Evolutionary conservation across 768 basidiomycete genomes (phyloP), one percentile per base, ranked within the genome.

Genomic region (Trametes villosa): DNA sequence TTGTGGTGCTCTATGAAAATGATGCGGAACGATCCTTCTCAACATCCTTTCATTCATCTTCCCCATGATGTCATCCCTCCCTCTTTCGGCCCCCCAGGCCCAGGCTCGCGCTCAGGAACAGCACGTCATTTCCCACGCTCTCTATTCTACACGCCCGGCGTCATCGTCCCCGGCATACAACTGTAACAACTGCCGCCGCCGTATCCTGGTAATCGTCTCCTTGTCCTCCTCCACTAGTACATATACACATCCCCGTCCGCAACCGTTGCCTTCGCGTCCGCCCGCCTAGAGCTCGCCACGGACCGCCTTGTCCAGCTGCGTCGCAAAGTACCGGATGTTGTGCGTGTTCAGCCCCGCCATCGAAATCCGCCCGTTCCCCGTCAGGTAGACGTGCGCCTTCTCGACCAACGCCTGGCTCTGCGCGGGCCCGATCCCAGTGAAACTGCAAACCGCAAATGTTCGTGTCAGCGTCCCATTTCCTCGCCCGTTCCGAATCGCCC

Each of bases 261-360:
- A 26, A 44, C 42, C 48, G 42, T 22, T 53, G 15, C 18, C 46
- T 31, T 20, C 36, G 12, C 41, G 53, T 34, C 27, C 62, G 17
- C 24, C 57, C 29, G 27, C 33, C 60, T 70, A 81, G 58, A 81
- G 65, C 54, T 73, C 67, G 6, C 79, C 79, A 38, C 86, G 81
- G 49, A 92, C 85, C 13, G 81, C 89, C 70, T 76, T 80, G 76
- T 94, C 90, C 63, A 94, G 72, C 65, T 77, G 77, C 71, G 79
- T 79, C 22, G 88, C 92, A 80, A 94, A 86, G 73, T 91, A 90
- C 34, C 74, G 58, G n/a, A 96, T 74, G 75, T 96, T 97, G 60
- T 79, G 70, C 46, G 77, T 83, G 80, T 94, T 96, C 77, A 96
- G 74, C 17, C 92, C 95, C 4, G 94, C 92, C 94, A 98, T 96